These are phyloP conservation scores for Wickerhamiella sorbophila DNA, from an alignment of 805 yeast genomes.

Conservation along the genomic window DNA sequence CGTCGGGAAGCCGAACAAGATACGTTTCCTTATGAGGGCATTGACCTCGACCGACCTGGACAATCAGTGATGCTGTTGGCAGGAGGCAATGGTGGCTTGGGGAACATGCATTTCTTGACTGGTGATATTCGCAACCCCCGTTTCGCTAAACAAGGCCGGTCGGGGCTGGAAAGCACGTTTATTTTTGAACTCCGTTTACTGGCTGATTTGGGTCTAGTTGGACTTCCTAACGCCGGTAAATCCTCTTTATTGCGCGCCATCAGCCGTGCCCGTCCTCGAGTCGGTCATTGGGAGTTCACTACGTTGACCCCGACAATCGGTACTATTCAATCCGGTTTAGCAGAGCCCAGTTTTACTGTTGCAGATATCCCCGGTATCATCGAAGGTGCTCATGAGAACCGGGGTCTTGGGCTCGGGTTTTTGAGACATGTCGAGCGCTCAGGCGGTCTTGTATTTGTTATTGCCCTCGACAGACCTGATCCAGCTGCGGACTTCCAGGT, in stretches of 20 bases:
- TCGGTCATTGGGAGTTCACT: slow-evolving; percentile 96
- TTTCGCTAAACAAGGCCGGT: slow-evolving; percentile 70
- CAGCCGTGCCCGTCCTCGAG: slow-evolving; percentile 75
- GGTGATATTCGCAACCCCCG: slow-evolving; percentile 76
- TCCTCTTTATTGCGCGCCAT: slow-evolving; percentile 78
- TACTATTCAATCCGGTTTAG: slow-evolving; percentile 52
- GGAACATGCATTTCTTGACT: slow-evolving; percentile 89
- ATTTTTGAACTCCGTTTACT: slow-evolving; percentile 72
- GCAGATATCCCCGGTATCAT: slow-evolving; percentile 97
- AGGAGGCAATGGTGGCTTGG: slow-evolving; percentile 93
- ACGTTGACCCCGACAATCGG: slow-evolving; percentile 88
- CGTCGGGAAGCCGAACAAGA: slow-evolving; percentile 49
- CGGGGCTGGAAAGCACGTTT: slow-evolving; percentile 49
- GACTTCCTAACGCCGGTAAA: slow-evolving; percentile 94
- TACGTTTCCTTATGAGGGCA: slow-evolving; percentile 64
- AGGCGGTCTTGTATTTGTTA: slow-evolving; percentile 75
- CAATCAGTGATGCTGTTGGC: slow-evolving; percentile 54
- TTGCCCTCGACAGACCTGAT: slow-evolving; percentile 51
- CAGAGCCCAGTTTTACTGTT: slow-evolving; percentile 54
- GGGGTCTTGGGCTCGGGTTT: slow-evolving; percentile 90
- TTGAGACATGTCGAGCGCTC: slow-evolving; percentile 86
- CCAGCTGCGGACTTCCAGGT: slow-evolving; percentile 54
- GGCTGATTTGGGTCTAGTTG: slow-evolving; percentile 90
- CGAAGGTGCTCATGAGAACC: slow-evolving; percentile 66
- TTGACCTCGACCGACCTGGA: slow-evolving; percentile 49